phyloP scores from a whole-genome alignment of 371 early-diverging fungal genomes.

The Mycotypha africana region DNA sequence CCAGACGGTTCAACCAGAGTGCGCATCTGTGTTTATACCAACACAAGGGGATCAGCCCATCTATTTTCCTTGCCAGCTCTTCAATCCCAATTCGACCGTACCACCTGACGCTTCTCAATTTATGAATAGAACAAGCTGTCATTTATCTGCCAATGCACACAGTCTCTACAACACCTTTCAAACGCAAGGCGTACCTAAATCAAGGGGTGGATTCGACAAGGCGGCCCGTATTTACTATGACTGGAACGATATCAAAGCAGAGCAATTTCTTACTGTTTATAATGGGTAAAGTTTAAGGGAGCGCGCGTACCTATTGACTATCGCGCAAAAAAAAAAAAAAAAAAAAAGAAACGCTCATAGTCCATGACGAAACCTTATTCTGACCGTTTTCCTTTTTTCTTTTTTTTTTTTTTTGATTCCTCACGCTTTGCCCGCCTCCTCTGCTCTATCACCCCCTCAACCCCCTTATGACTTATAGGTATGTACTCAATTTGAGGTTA shows the following conservation, averaged over 20 bases:
- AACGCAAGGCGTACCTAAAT: conserved; percentile 26
- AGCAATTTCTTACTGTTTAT: conserved; percentile 53
- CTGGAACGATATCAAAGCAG: conserved; percentile 57
- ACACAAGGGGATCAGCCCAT: conserved; percentile 32
- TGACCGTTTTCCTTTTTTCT: not conserved
- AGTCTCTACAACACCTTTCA: conserved; percentile 25
- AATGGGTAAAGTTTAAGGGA: conserved; percentile 74
- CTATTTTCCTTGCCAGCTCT: conserved; percentile 70
- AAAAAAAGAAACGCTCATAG: conserved; percentile 49
- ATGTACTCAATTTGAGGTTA: conserved; percentile 33
- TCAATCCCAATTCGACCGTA: conserved; percentile 41
- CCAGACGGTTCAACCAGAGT: conserved; percentile 46
- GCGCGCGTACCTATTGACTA: too few species aligned
- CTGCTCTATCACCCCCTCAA: too few species aligned
- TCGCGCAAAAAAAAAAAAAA: conserved; percentile 3
- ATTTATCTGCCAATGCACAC: conserved; percentile 42
- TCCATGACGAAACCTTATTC: not conserved
- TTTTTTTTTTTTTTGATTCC: too few species aligned
- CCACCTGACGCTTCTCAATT: conserved; percentile 41
- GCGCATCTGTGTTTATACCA: conserved; percentile 49
- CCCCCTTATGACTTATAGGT: conserved; percentile 9
- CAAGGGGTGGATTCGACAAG: conserved; percentile 24
- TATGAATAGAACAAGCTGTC: conserved; percentile 56
- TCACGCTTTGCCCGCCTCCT: not conserved
- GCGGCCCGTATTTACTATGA: conserved; percentile 61